These are phyloP conservation scores for Talaromyces sp. DNA, from an alignment of 2,329 filamentous ascomycete genomes.

Conservation along the genomic window DNA sequence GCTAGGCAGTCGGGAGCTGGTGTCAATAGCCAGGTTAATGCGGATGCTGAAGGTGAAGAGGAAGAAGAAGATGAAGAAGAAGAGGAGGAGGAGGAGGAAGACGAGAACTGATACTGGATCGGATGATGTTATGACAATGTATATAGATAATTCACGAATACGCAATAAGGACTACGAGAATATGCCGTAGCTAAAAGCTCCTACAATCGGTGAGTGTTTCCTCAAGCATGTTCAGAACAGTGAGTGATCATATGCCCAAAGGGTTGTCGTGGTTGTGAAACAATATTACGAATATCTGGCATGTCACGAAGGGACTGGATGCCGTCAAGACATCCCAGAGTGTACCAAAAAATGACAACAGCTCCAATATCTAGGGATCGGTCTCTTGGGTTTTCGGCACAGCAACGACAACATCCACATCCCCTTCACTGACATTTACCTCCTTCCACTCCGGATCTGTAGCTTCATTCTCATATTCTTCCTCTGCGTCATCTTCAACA, in stretches of 20 bases:
- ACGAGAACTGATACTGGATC: neutral
- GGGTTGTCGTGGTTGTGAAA: too few relatives aligned
- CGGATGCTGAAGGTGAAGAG: neutral
- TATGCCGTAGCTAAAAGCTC: neutral
- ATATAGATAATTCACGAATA: neutral
- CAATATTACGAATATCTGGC: neutral
- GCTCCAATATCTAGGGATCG: neutral
- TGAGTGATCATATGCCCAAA: too few relatives aligned
- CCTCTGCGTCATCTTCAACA: neutral
- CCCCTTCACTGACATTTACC: neutral
- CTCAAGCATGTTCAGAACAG: too few relatives aligned
- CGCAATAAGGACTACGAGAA: neutral
- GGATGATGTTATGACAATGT: neutral
- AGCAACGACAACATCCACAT: neutral
- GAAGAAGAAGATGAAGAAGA: neutral
- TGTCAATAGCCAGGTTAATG: neutral
- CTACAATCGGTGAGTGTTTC: too few relatives aligned
- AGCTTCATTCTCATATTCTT: neutral
- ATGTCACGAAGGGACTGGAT: neutral
- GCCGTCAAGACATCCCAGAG: too few relatives aligned
- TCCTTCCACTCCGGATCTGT: neutral
- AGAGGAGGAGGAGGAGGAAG: neutral
- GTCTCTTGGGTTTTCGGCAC: neutral
- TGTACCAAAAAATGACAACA: neutral
- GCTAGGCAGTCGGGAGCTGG: neutral